Base-by-base conservation (phyloP, 2,329 filamentous ascomycete species). In the Fusarium sp. region DNA sequence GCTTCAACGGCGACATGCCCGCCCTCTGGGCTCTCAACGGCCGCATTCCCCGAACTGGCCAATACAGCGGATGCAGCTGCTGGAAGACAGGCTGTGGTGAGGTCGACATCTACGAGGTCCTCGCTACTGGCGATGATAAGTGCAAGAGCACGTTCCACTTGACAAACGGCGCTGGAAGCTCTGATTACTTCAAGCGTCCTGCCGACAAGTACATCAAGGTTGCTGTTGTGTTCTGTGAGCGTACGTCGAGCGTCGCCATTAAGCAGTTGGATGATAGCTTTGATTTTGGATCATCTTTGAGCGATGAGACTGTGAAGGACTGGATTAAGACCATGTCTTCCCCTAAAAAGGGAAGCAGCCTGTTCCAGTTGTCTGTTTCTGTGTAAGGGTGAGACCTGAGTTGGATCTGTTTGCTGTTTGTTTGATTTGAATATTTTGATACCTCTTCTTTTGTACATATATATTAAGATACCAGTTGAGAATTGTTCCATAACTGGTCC, bases 1-100 rank as follows among this genome's bases (percentile, higher is more conserved):
- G 84, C 64, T 85, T 85, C 77, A 88, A 90, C 78, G 84, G 80
- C 47, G 90, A 95, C 82, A 93, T 93, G 87, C 92, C 93, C 14
- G 91, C 93, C 47, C 87, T 92, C 81, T 95, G 93, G 93, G 84
- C 92, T 56, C 88, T 95, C 69, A 95, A 95, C 82, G 90, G 89
- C 24, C 87, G 89, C 69, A 93, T 95, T 70, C 90, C 92, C 32
- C 90, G 90, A 69, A 91, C 91, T 10, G 84, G 88, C 10, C 92
- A 95, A 81, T 95, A 95, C 83, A 87, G 87, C 72, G 83, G 83
- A 6, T 95, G 93, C 86, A 93, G 90, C 67, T 95, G 93, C 86
- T 95, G 92, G 92, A 82, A 82, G 18, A 85, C 83, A 79, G 77
- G 89, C 42, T 95, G 93, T 79, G 93, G 92, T 76, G 93, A 96